Evolutionary conservation across 2,329 filamentous ascomycete species (phyloP).

Genomic region (Botrytis deweyae): DNA sequence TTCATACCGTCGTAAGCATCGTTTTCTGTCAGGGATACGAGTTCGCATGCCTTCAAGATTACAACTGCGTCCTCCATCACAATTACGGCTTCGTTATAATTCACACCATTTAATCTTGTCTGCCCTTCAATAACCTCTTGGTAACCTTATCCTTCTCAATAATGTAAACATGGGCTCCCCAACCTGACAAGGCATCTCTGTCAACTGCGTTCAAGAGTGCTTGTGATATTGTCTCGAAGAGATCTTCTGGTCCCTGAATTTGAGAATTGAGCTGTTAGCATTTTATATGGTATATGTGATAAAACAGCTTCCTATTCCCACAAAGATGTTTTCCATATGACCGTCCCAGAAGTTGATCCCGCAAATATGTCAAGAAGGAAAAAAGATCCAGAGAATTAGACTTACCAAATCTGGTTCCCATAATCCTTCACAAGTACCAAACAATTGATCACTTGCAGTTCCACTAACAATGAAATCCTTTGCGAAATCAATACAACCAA

Average conservation of each 20-base stretch:
- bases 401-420: conserved; percentile 96
- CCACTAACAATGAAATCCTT: conserved; percentile 99
- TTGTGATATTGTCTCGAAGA: conserved; percentile 98
- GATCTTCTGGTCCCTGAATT: conserved; percentile 76
- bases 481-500: conserved; percentile 98
- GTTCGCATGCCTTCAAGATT: background rate
- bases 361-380: background rate
- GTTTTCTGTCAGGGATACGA: background rate
- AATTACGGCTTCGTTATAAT: background rate
- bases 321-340: background rate
- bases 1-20: conserved; percentile 19
- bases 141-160: conserved; percentile 99
- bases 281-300: background rate
- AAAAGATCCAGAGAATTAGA: conserved; percentile 26
- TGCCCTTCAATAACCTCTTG: conserved; percentile 95
- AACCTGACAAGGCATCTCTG: conserved; percentile 92
- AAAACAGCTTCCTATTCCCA: background rate
- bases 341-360: background rate
- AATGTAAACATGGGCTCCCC: conserved; percentile 98
- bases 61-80: background rate
- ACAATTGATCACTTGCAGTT: conserved; percentile 94
- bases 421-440: conserved; percentile 96
- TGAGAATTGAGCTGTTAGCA: conserved; percentile 14
- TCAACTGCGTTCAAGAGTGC: conserved; percentile 93
- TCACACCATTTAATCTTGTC: conserved; percentile 70